A percentile compares a stretch with the other conserved stretches of the same genome.
Conservation (phyloP, 257 asterid genomes). For the Solanum chmielewskii region DNA sequence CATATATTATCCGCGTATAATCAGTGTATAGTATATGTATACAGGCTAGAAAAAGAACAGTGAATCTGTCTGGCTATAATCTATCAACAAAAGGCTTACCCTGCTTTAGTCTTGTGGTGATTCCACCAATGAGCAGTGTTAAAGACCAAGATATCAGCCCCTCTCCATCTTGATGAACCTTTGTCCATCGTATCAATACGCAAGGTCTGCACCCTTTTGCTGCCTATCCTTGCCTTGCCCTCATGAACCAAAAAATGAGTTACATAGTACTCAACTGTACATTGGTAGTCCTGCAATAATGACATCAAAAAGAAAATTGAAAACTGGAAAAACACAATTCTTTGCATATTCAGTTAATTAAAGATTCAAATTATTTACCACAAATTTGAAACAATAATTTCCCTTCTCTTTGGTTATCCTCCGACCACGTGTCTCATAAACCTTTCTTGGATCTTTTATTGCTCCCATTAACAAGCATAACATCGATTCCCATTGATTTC, state of each 20-base stretch:
- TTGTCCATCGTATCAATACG: conserved; percentile 72
- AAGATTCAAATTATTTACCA: conserved; percentile 27
- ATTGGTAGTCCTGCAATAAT: conserved; percentile 58
- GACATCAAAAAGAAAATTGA: neutral
- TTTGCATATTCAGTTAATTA: neutral
- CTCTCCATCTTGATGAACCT: conserved; percentile 84
- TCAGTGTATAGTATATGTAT: neutral
- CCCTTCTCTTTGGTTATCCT: conserved; percentile 78
- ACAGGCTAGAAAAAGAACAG: neutral
- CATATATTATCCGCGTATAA: neutral
- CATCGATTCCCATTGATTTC: conserved; percentile 97
- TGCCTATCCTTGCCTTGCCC: conserved; percentile 71
- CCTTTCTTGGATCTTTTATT: conserved; percentile 64
- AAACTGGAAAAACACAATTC: neutral
- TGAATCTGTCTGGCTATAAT: neutral
- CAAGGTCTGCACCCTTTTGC: conserved; percentile 54
- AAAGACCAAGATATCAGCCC: conserved; percentile 81
- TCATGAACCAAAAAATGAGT: conserved; percentile 79
- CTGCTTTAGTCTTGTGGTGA: conserved; percentile 79
- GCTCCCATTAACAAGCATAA: conserved; percentile 74
- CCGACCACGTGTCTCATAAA: conserved; percentile 72
- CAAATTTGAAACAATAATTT: conserved; percentile 71
- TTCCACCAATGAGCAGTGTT: conserved; percentile 98
- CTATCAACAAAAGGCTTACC: conserved; percentile 26
- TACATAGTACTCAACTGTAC: conserved; percentile 76